Evolutionary conservation across 306 rosid species (phyloP), one percentile per base, ranked within the genome.

Genomic region (Trifolium subterraneum): DNA sequence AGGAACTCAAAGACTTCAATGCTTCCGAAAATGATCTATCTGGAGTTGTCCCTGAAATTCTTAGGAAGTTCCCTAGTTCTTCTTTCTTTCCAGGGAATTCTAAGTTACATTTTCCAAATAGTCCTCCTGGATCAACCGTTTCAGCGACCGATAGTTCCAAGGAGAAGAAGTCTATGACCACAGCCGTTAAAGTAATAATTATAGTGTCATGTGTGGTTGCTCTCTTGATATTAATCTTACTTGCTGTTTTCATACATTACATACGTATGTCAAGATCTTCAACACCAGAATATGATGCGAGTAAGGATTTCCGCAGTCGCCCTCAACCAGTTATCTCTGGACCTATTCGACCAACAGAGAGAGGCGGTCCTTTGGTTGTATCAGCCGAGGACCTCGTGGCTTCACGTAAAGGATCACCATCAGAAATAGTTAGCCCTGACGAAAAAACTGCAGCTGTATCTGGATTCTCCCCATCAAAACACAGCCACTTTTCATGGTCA

Each of bases 41-140:
- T 1, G 99, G 99, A 29, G 70, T 67, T 55, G 98, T 95, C 77
- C 99, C 99, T 0, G 91, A 86, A 84, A 83, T 77, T 77, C 86
- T 95, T 78, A 84, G 92, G 68, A 86, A 85, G 80, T 95, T 95
- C 69, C 90, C 97, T 2, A 83, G 76, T 52, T 87, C 98, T 56
- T 88, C 97, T 72, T 95, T 95, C 85, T 92, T 55, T 78, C 99
- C 99, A 27, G 99, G 99, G 62, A 95, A 92, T 80, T 9, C 78
- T 5, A 84, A 70, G 78, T 77, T 95, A 75, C 74, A 25, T 52
- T 75, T 86, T 64, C 98, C 98, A 41, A 67, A 78, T 42, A 64
- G 84, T 82, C 73, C 91, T 76, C 75, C 91, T 39, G 97, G 90
- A 78, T 79, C 88, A 52, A 78, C 76, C 41, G 19, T 44, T 81